These are phyloP conservation scores for Telfairia occidentalis DNA, from an alignment of 331 rosid species.

Conservation along the genomic window DNA sequence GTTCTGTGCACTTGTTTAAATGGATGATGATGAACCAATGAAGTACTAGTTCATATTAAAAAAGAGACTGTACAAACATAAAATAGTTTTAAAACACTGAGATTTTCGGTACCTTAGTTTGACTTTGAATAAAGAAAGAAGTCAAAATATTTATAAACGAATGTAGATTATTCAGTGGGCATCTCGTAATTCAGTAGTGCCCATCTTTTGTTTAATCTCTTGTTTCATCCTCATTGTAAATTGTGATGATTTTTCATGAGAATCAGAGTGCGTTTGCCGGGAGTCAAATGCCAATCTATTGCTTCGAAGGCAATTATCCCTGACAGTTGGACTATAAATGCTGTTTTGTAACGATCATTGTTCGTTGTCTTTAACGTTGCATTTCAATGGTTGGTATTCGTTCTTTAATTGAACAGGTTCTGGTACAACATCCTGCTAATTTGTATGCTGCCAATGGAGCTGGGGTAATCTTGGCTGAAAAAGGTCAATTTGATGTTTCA, in stretches of 20 bases:
- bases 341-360: no score
- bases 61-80: background rate
- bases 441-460: constrained; percentile 98
- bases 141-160: background rate
- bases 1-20: background rate
- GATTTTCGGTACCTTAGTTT: background rate
- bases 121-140: background rate
- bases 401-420: constrained; percentile 42
- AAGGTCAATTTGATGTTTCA: constrained; percentile 98
- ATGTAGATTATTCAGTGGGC: background rate
- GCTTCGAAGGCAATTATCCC: no score
- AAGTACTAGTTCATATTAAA: background rate
- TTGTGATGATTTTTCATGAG: no score
- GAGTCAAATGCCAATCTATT: no score
- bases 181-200: background rate
- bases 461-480: constrained; percentile 91
- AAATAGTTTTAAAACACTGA: background rate
- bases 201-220: background rate
- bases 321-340: no score
- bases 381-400: constrained; percentile 13
- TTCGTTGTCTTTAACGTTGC: constrained; percentile 2
- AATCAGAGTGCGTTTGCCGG: no score
- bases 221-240: background rate
- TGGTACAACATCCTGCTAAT: constrained; percentile 86
- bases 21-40: background rate